Percentiles rank a stretch among this genome's conserved stretches.
Evolutionary conservation across 768 basidiomycete genomes (phyloP).

Genomic region (Amanita molliuscula): DNA sequence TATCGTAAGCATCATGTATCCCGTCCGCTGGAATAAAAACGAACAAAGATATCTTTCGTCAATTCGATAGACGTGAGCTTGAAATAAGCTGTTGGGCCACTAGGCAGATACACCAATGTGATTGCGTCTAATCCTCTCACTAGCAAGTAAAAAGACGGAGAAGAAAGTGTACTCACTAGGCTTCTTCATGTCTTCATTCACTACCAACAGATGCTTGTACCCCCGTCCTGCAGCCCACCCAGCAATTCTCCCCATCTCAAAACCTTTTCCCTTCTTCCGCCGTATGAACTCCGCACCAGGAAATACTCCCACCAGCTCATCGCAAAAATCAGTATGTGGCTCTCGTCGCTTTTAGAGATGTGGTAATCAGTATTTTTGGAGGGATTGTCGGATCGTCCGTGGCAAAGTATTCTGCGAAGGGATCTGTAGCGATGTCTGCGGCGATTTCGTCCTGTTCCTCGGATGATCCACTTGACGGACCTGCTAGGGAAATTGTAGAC

Average conservation of each 20-base stretch:
- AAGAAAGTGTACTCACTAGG: conserved; percentile 59
- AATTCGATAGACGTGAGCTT: conserved; percentile 84
- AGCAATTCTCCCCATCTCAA: conserved; percentile 84
- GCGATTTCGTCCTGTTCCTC: conserved; percentile 47
- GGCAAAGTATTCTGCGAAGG: conserved; percentile 70
- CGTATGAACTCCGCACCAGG: conserved; percentile 87
- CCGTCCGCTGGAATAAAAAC: conserved; percentile 15
- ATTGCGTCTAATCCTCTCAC: conserved; percentile 61
- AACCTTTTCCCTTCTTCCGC: conserved; percentile 82
- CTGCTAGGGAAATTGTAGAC: conserved; percentile 43
- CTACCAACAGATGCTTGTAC: conserved; percentile 82
- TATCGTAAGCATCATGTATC: neutral
- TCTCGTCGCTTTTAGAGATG: conserved; percentile 81
- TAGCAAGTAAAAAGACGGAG: neutral
- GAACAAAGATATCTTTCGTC: conserved; percentile 76
- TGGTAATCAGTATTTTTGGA: conserved; percentile 86
- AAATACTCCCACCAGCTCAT: conserved; percentile 81
- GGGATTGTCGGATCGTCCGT: conserved; percentile 60
- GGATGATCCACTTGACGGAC: conserved; percentile 31
- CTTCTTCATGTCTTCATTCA: conserved; percentile 92
- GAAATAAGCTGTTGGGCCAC: conserved; percentile 93
- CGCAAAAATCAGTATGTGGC: conserved; percentile 87
- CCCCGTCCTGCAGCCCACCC: conserved; percentile 87
- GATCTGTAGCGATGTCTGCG: conserved; percentile 62
- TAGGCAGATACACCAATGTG: conserved; percentile 82